Conservation (phyloP, 1,284 basidiomycete species). For the Leccinum olivaceoglutinosum region DNA sequence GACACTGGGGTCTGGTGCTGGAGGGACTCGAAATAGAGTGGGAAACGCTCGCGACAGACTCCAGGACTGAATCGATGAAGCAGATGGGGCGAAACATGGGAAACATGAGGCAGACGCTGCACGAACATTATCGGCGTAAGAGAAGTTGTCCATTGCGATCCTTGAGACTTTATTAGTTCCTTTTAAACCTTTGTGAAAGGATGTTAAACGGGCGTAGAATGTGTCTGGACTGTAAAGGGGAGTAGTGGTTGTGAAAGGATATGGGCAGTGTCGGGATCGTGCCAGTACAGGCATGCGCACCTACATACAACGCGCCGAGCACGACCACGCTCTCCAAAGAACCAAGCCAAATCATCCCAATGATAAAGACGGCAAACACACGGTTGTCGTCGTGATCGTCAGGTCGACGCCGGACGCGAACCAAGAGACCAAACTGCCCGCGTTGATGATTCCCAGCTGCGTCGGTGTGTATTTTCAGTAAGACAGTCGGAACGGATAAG, state of each 20-base stretch:
- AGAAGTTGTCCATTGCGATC: slow-evolving; percentile 45
- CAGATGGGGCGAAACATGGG: slow-evolving; percentile 44
- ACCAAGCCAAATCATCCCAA: no score
- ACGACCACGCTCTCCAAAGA: no score
- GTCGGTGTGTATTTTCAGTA: no score
- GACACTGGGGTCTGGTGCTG: slow-evolving; percentile 21
- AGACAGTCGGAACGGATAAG: no score
- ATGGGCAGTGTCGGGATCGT: neutral
- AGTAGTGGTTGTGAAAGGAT: neutral
- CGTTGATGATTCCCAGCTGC: no score
- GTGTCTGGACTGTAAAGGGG: neutral
- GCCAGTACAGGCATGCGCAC: no score
- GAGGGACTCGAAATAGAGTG: slow-evolving; percentile 26
- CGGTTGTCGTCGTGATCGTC: no score
- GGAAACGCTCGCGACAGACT: slow-evolving; percentile 8
- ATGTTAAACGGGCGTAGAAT: neutral
- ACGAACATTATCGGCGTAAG: slow-evolving; percentile 57
- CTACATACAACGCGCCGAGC: no score
- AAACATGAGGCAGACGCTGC: slow-evolving; percentile 56
- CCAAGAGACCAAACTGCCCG: no score
- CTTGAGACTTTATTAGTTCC: neutral
- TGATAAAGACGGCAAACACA: no score
- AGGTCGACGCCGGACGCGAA: no score
- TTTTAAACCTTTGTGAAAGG: neutral
- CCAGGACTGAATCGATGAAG: slow-evolving; percentile 11